Evolutionary conservation across 306 rosid species (phyloP), one percentile per base, ranked within the genome.

Genomic region (Corylus heterophylla): DNA sequence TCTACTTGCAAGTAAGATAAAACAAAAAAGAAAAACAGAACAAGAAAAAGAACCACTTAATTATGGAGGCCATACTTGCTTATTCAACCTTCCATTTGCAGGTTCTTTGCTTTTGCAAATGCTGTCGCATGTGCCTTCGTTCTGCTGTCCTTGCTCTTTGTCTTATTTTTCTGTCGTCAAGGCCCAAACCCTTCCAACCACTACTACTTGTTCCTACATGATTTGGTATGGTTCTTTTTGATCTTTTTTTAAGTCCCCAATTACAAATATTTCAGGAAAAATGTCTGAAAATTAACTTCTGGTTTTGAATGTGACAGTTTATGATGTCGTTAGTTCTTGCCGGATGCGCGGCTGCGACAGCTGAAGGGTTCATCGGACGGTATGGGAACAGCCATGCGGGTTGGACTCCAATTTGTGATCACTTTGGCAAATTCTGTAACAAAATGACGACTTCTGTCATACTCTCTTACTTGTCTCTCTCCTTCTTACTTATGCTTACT

Each of bases 341-440:
- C 11, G 90, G 90, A 69, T 86, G 90, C 29, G 85, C 86, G 13
- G 85, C 92, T 2, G 90, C 87, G 2, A 86, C 87, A 1, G 90
- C 92, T 0, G 83, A 81, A 42, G 92, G 90, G 69, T 80, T 66
- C 58, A 84, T 90, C 35, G 94, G 94, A 20, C 68, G 52, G 78
- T 74, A 85, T 63, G 94, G 92, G 61, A 88, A 86, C 54, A n/a
- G 39, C 56, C 89, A 85, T 69, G 10, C 88, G 0, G 89, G 90
- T 12, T 90, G 94, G 90, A 17, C 76, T 0, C 89, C 92, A 5
- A 85, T 90, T 42, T 88, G 94, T 78, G 81, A 83, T 20, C 61
- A 82, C 31, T 85, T 88, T 12, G 69, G 56, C 4, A 79, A 75
- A 50, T 90, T 83, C 71, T 88, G 94, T 8, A 44, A 80, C 51